Percentiles rank a stretch among this genome's conserved stretches.
These are phyloP conservation scores for Oryza officinalis DNA, from an alignment of 176 grass and related monocot species.

Conservation along the genomic window DNA sequence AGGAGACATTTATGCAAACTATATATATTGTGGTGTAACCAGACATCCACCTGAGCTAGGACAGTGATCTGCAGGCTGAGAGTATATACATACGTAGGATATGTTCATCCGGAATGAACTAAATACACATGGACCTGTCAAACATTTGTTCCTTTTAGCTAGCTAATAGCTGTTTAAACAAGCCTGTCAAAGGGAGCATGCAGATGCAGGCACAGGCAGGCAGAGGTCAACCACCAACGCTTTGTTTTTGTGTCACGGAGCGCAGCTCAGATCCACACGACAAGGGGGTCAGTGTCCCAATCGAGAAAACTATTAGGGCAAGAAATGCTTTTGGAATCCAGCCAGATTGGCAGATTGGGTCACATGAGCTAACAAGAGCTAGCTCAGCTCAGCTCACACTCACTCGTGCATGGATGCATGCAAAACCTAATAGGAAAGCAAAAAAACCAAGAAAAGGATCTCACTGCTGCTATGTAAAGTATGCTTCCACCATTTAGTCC, in stretches of 20 bases:
- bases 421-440: conserved; percentile 21
- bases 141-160: conserved; percentile 27
- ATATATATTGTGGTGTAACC: too few relatives aligned
- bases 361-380: conserved; percentile 44
- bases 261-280: conserved; percentile 64
- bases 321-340: conserved; percentile 56
- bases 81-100: background rate
- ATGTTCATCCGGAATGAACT: conserved; percentile 19
- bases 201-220: conserved; percentile 28
- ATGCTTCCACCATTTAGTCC: conserved; percentile 31
- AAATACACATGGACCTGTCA: conserved; percentile 30
- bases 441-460: conserved; percentile 40
- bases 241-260: conserved; percentile 61
- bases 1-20: too few relatives aligned
- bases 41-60: background rate
- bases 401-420: conserved; percentile 38
- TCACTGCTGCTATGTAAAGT: conserved; percentile 51
- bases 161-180: conserved; percentile 35
- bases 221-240: conserved; percentile 55
- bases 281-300: conserved; percentile 55
- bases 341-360: conserved; percentile 58
- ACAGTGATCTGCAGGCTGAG: background rate
- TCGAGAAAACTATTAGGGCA: conserved; percentile 23
- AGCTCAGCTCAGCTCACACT: conserved; percentile 20
- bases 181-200: conserved; percentile 30